Evolutionary conservation across 2,329 filamentous ascomycete genomes (phyloP), one percentile per base, ranked within the genome.

Genomic region (Ophiostoma ulmi): DNA sequence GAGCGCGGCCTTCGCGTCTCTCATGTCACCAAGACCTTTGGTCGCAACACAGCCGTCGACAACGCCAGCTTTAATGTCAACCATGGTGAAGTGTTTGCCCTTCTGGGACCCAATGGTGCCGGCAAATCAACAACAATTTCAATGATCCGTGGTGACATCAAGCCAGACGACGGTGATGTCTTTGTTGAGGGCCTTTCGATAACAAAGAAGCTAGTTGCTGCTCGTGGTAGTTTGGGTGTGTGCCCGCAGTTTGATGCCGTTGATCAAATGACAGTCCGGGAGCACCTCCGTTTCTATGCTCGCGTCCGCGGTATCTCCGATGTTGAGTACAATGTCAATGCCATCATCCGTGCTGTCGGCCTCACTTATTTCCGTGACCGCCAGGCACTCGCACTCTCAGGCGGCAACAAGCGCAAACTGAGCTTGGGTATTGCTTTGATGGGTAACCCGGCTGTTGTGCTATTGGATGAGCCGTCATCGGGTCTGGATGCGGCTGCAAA

Each of bases 381-480:
- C 36, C 92, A 94, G 85, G 94, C 92, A 0, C 85, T 86, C 70
- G 90, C 91, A 65, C 85, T 97, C 0, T 94, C 91, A 0, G 94
- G 94, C 10, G 94, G 94, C 39, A 97, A 97, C 81, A 96, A 96
- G 81, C 86, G 94, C n/a, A 98, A 97, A 79, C 83, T 98, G 0
- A 92, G 88, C 22, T 85, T 97, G 0, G 94, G 91, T 3, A 97
- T 97, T 70, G 94, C 94, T 0, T 82, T 98, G 1, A 97, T 97
- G 86, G 94, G 94, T 4, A 97, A 97, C 75, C 94, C 94, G 0
- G 88, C 89, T 0, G 93, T 97, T 0, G 82, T 98, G 0, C 84
- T 97, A 0, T 88, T 97, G 1, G 94, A 98, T 76, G 94, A 97
- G 77, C 94, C 94, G 0, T 91, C 88, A 0, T 93, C 90, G 0